Base-by-base conservation (phyloP, 1,284 basidiomycete species). In the Abortiporus biennis region DNA sequence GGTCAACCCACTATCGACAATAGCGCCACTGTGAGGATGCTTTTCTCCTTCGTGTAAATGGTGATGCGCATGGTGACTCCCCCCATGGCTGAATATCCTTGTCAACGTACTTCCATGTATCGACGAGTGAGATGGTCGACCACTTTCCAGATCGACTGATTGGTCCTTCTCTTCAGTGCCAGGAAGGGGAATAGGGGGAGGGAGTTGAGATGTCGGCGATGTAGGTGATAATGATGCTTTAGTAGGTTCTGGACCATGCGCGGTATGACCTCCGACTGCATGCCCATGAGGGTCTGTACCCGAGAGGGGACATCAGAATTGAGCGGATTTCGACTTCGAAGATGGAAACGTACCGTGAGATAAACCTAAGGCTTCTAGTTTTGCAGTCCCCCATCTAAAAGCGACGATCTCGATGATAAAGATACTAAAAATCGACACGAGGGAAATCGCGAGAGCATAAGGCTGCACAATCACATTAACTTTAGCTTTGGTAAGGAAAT, bases 371-470 rank as follows among this genome's bases (percentile, higher is more conserved):
- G 67, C 65, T 17, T 68, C 64, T 1, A 90, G 70, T 54, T 78
- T 83, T 13, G 76, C 66, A 1, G 72, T 83, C 2, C 86, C 86
- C 72, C 80, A 80, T 42, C 91, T 78, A 65, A 92, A 92, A 3
- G 92, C 89, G 25, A 90, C 59, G 16, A 95, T 63, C 63, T 96
- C 92, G 44, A 89, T 65, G 54, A 92, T 75, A 67, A 95, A 95
- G 47, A 95, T 89, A 33, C 55, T 50, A 60, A 92, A 92, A 32
- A 94, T 82, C 53, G 86, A 80, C 36, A 85, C 59, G 61, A 95
- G 76, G 47, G 85, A 83, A 32, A 95, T 67, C 0, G 82, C 91
- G 1, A 92, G 73, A 1, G 90, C 73, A 64, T 88, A 94, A 4
- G 82, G 81, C 85, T 90, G 53, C n/a, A 15, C 16, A 37, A 31